A percentile compares a stretch with the other conserved stretches of the same genome.
Conservation (phyloP, 805 yeast genomes). For the Candida krabiensis region DNA sequence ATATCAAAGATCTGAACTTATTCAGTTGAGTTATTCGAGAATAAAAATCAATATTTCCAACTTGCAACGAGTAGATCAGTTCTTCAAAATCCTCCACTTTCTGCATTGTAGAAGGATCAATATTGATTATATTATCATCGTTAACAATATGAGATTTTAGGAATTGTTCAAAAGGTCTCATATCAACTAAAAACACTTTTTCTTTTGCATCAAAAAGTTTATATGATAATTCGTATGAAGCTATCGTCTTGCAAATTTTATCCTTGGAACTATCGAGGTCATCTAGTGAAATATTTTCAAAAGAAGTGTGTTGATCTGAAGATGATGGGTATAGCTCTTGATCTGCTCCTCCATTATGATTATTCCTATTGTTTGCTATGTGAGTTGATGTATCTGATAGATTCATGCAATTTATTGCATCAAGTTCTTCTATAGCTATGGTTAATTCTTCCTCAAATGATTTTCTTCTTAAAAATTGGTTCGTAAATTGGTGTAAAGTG, state of each 20-base stretch:
- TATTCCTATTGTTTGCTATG: too few species aligned
- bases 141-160: conserved; percentile 37
- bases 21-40: conserved; percentile 33
- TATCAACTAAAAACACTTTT: conserved; percentile 37
- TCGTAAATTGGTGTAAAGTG: conserved; percentile 11
- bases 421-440: conserved; percentile 15
- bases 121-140: conserved; percentile 34
- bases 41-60: conserved; percentile 32
- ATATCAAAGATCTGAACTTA: conserved; percentile 36
- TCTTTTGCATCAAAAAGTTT: conserved; percentile 10
- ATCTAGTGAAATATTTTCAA: too few species aligned
- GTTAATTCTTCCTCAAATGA: conserved; percentile 15
- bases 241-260: too few species aligned
- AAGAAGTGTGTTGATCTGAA: too few species aligned
- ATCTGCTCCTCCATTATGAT: too few species aligned
- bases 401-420: too few species aligned
- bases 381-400: too few species aligned
- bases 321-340: too few species aligned
- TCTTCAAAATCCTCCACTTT: conserved; percentile 17
- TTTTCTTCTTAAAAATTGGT: conserved; percentile 9
- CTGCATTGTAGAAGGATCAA: conserved; percentile 38
- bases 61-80: conserved; percentile 25
- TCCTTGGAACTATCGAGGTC: too few species aligned
- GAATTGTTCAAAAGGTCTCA: conserved; percentile 36
- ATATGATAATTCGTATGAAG: conserved; percentile 14